Conservation (phyloP, 2,329 filamentous ascomycete species). For the Zarea fungicola region DNA sequence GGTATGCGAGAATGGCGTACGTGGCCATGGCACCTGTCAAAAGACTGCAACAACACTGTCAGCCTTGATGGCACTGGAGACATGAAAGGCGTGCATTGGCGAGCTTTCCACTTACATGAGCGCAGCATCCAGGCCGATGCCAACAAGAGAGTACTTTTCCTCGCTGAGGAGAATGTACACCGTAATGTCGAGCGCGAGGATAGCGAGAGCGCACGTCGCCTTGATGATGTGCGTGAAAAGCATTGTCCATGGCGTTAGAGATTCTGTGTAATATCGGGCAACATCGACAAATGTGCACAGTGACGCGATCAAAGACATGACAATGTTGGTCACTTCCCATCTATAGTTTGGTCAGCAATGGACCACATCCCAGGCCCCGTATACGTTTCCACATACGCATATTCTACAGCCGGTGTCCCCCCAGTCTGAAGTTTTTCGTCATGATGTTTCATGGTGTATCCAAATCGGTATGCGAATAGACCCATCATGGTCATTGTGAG, state of each 20-base stretch:
- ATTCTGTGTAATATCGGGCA: slow-evolving; percentile 41
- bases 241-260: slow-evolving; percentile 50
- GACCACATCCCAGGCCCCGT: slow-evolving; percentile 21
- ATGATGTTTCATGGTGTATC: slow-evolving; percentile 39
- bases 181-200: slow-evolving; percentile 47
- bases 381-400: slow-evolving; percentile 51
- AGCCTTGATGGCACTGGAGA: not conserved
- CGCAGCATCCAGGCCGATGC: slow-evolving; percentile 42
- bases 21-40: slow-evolving; percentile 38
- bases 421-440: slow-evolving; percentile 35
- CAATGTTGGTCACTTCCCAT: slow-evolving; percentile 51
- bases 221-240: slow-evolving; percentile 48
- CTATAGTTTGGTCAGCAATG: slow-evolving; percentile 26
- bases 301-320: slow-evolving; percentile 41
- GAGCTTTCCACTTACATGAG: slow-evolving; percentile 38
- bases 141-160: slow-evolving; percentile 42
- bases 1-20: slow-evolving; percentile 44
- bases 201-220: slow-evolving; percentile 39
- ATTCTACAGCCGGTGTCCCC: slow-evolving; percentile 38
- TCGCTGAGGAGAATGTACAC: slow-evolving; percentile 43
- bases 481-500: slow-evolving; percentile 44
- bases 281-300: slow-evolving; percentile 44
- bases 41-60: slow-evolving; percentile 27
- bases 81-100: not conserved
- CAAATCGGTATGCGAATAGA: slow-evolving; percentile 49